Evolutionary conservation across 2,329 filamentous ascomycete species (phyloP).

Genomic region (Fonsecaea nubica): DNA sequence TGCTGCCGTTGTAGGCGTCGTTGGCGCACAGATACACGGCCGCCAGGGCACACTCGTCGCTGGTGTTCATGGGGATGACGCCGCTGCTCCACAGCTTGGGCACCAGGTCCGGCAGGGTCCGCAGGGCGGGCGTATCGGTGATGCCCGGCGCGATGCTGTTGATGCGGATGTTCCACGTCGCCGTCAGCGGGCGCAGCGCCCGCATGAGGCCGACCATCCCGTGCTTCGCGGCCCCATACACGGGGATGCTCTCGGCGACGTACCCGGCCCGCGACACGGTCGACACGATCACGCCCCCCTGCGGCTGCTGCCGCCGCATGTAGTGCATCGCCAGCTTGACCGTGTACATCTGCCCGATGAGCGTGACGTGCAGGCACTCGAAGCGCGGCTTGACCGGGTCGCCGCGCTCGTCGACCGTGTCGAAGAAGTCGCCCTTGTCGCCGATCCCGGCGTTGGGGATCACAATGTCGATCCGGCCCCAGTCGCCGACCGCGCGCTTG

Average conservation of each 20-base stretch:
- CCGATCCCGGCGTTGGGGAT: slow-evolving; percentile 1
- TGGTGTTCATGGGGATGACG: slow-evolving; percentile 1
- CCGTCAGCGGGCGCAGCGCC: neutral
- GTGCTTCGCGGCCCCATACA: neutral
- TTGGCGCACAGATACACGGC: neutral
- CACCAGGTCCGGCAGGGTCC: neutral
- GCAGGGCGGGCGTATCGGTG: neutral
- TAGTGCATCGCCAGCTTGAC: slow-evolving; percentile 1
- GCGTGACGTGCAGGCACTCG: neutral
- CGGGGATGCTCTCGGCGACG: neutral
- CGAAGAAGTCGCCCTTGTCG: slow-evolving; percentile 5
- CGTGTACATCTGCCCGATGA: slow-evolving; percentile 6
- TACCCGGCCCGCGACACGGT: neutral
- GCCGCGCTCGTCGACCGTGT: neutral
- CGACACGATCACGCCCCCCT: neutral
- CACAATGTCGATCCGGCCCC: slow-evolving; percentile 1
- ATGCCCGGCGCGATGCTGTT: slow-evolving; percentile 11
- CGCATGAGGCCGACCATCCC: neutral
- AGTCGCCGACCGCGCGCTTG: neutral
- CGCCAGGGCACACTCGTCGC: neutral
- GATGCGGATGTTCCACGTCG: slow-evolving; percentile 8
- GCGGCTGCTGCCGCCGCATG: neutral
- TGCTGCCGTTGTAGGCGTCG: neutral
- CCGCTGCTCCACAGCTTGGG: slow-evolving; percentile 1
- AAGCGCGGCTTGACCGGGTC: neutral